These are phyloP conservation scores for Shiraia sp. DNA, from an alignment of 2,329 filamentous ascomycete genomes.

Conservation along the genomic window DNA sequence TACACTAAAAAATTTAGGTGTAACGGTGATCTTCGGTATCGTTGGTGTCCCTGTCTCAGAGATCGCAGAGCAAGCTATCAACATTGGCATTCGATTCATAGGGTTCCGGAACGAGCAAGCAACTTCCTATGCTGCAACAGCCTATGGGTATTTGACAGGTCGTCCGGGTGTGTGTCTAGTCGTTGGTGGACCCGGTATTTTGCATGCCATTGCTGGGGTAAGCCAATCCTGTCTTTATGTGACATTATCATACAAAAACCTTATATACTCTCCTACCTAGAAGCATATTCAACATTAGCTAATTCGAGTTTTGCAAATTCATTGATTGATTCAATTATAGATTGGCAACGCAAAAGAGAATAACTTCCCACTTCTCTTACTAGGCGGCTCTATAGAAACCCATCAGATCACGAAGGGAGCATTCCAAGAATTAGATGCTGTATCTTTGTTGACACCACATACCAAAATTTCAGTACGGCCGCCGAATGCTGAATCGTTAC, in stretches of 20 bases:
- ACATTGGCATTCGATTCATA: conserved; percentile 61
- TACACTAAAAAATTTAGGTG: conserved; percentile 53
- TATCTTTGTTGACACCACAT: conserved; percentile 57
- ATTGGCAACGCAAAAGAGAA: conserved; percentile 56
- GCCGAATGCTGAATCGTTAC: conserved; percentile 53
- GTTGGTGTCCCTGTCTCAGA: conserved; percentile 61
- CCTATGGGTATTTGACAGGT: conserved; percentile 62
- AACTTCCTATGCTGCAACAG: conserved; percentile 61
- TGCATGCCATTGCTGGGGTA: conserved; percentile 62
- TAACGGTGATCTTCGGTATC: conserved; percentile 57
- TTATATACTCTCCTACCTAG: too few relatives aligned
- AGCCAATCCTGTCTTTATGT: too few relatives aligned
- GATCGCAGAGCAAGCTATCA: conserved; percentile 61
- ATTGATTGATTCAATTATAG: conserved; percentile 2
- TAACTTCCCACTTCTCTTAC: conserved; percentile 58
- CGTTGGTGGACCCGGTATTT: conserved; percentile 62
- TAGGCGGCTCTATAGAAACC: conserved; percentile 59
- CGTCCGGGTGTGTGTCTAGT: conserved; percentile 60
- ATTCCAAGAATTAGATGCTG: conserved; percentile 62
- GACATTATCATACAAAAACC: too few relatives aligned
- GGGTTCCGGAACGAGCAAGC: conserved; percentile 64
- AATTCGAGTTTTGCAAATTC: too few relatives aligned
- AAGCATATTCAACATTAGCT: too few relatives aligned
- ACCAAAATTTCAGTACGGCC: conserved; percentile 47
- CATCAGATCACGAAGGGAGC: conserved; percentile 57